Evolutionary conservation across 179 eudicot species (phyloP).

Genomic region (Camellia oleifera): DNA sequence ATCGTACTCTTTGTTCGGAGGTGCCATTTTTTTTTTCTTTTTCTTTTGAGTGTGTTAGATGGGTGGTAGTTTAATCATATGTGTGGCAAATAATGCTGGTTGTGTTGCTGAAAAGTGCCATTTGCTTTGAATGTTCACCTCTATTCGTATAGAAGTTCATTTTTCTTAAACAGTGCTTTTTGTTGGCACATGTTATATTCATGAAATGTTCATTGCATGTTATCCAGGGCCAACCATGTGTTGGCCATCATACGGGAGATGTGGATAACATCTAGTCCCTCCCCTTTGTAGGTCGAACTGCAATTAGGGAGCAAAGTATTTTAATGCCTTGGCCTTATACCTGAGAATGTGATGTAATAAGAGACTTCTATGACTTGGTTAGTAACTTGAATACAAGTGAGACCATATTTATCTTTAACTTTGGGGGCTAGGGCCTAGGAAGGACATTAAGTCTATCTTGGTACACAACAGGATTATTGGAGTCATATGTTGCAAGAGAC

Average conservation of each 20-base stretch:
- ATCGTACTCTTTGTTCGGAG: background rate
- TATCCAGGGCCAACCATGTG: background rate
- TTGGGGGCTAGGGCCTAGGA: background rate
- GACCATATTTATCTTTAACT: too few relatives aligned
- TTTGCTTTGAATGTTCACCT: background rate
- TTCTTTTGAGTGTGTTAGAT: background rate
- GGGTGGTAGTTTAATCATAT: background rate
- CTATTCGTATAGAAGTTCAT: background rate
- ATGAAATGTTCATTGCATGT: background rate
- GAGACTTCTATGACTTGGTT: background rate
- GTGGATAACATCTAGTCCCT: background rate
- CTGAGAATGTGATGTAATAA: background rate
- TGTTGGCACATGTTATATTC: background rate
- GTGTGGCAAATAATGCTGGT: conserved; percentile 1
- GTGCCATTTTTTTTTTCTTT: background rate
- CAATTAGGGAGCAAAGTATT: background rate
- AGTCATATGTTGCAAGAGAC: background rate
- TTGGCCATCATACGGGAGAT: conserved; percentile 1
- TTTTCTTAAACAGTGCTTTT: background rate
- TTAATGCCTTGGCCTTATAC: background rate
- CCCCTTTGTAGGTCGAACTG: background rate
- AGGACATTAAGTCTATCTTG: too few relatives aligned
- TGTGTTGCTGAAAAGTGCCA: background rate
- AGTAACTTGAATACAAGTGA: too few relatives aligned
- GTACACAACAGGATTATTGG: background rate